These are phyloP conservation scores for Colletotrichum camelliae DNA, from an alignment of 2,329 filamentous ascomycete genomes.

Conservation along the genomic window DNA sequence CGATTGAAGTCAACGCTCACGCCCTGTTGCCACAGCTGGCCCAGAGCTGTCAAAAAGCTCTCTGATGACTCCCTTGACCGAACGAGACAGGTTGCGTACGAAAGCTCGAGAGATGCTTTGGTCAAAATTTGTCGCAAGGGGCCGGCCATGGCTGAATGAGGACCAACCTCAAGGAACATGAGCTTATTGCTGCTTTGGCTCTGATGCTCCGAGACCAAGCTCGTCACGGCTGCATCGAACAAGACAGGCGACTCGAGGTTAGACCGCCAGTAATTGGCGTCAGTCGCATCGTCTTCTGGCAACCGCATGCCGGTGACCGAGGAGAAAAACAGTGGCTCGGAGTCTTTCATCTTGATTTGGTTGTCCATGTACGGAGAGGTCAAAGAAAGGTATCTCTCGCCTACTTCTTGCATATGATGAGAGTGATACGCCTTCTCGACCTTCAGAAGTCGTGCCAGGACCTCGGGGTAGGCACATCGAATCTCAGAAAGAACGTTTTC, in stretches of 20 bases:
- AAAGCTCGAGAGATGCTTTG: not conserved
- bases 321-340: not conserved
- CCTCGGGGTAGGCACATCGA: constrained; percentile 11
- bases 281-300: constrained; percentile 8
- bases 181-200: not conserved
- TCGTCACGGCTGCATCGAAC: not conserved
- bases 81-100: not conserved
- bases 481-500: not conserved
- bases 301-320: constrained; percentile 30
- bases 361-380: not conserved
- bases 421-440: constrained; percentile 13
- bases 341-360: not conserved
- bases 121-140: not conserved
- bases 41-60: not conserved
- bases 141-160: not conserved
- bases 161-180: not conserved
- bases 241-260: not conserved
- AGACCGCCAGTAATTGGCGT: not conserved
- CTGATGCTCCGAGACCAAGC: not conserved
- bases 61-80: not conserved
- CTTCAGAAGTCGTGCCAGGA: not conserved
- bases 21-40: not conserved
- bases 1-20: not conserved
- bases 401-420: constrained; percentile 9
- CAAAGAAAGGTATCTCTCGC: not conserved